Evolutionary conservation across 2,329 filamentous ascomycete species (phyloP), one percentile per base, ranked within the genome.

Genomic region (Orbilia oligospora): DNA sequence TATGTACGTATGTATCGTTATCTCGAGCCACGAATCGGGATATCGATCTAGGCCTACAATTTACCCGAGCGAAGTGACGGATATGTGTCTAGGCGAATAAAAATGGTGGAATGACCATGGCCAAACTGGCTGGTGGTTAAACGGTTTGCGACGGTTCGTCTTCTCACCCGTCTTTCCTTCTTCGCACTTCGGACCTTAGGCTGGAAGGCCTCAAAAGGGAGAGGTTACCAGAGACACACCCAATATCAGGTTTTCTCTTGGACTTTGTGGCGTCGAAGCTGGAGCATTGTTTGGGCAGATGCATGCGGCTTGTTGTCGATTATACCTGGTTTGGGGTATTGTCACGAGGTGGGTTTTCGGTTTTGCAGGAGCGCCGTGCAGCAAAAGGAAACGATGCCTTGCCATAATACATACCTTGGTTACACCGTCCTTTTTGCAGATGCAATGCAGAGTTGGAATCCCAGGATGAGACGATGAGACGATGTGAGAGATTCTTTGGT

Each of bases 141-240:
- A 41, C 20, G 20, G 36, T 36, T 20, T 27, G 22, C 56, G 44
- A 44, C 36, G 20, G 18, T n/a, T 27, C 12, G 20, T 27, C 18
- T 67, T 73, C 61, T 75, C 71, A 44, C 44, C 53, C 63, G 63
- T 68, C 71, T 75, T 75, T 49, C 64, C 64, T 68, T 41, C 61
- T 64, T 68, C 71, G 71, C 71, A 48, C 63, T 75, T 75, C 71
- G 71, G 71, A 75, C 51, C 71, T 75, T 53, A 56, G 30, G 49
- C 9, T 55, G 20, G 56, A 61, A 44, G 20, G 56, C 36, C 20
- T 55, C 46, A 55, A 68, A 44, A 36, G 64, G 49, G 48, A 55
- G 51, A 33, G 16, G 30, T 18, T 16, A 30, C n/a, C 16, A 22
- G 20, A 61, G 5, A 46, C 38, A 16, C 48, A 44, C 46, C n/a